These are phyloP conservation scores for Saccharomycopsis fodiens DNA, from an alignment of 805 yeast genomes.

Conservation along the genomic window DNA sequence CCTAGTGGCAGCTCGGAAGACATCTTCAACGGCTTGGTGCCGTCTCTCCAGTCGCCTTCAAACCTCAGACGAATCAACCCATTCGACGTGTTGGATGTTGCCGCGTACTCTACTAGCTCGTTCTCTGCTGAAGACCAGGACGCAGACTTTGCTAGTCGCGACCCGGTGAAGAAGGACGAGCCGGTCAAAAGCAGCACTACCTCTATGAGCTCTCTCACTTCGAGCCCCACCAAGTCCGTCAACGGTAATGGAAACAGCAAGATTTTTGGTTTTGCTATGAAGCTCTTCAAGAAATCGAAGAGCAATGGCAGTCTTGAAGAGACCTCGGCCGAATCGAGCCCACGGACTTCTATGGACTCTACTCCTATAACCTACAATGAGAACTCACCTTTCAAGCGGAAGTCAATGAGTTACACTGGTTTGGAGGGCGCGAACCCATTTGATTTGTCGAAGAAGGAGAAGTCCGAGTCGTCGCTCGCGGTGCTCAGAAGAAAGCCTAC, in stretches of 20 bases:
- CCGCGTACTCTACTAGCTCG: conserved; percentile 34
- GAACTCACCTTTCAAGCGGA: background rate
- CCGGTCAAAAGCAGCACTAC: background rate
- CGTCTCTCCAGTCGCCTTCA: background rate
- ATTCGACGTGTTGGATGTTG: conserved; percentile 60
- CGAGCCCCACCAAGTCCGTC: background rate
- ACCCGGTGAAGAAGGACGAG: background rate
- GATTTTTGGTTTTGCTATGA: conserved; percentile 20
- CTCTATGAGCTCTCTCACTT: background rate
- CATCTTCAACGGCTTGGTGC: conserved; percentile 12
- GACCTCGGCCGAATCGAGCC: conserved; percentile 7
- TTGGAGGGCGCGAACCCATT: background rate
- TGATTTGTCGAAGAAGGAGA: background rate
- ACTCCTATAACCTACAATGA: conserved; percentile 20
- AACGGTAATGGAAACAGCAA: conserved; percentile 6
- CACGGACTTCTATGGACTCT: conserved; percentile 16
- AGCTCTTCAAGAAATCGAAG: conserved; percentile 20
- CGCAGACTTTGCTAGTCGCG: background rate
- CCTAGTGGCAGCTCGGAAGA: conserved; percentile 4
- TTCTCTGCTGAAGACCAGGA: conserved; percentile 2
- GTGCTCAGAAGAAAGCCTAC: background rate
- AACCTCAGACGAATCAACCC: conserved; percentile 39
- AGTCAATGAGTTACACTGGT: background rate
- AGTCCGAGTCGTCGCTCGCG: background rate
- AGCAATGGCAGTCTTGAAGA: conserved; percentile 12